These are phyloP conservation scores for Aspergillus fumigatiaffinis DNA, from an alignment of 2,329 filamentous ascomycete species.

Conservation along the genomic window DNA sequence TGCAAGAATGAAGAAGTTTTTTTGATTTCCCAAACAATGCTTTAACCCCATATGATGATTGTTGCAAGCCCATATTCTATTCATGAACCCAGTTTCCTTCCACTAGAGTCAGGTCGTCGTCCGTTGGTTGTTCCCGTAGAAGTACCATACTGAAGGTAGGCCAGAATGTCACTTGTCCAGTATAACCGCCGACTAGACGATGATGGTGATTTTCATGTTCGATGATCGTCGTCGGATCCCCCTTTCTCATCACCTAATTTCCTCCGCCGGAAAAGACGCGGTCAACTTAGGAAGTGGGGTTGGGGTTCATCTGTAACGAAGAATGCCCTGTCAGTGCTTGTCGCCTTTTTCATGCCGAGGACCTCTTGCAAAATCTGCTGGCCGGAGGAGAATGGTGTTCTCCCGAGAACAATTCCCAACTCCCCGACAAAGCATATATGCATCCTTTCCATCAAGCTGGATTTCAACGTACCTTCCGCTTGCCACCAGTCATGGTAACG, in stretches of 20 bases:
- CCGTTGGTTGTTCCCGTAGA: neutral
- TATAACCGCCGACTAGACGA: neutral
- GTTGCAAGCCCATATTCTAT: constrained; percentile 2
- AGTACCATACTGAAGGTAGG: neutral
- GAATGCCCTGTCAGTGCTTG: constrained; percentile 7
- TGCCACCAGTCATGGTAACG: constrained; percentile 94
- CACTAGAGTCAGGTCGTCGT: neutral
- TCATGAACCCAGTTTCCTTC: constrained; percentile 1
- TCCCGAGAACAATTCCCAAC: neutral
- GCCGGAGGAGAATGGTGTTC: neutral
- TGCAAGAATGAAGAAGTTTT: neutral
- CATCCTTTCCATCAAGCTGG: neutral
- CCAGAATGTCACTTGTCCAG: neutral
- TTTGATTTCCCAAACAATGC: neutral
- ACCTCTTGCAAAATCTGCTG: neutral
- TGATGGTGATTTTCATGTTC: constrained; percentile 1
- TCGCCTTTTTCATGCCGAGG: neutral
- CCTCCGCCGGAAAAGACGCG: constrained; percentile 4
- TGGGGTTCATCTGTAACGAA: constrained; percentile 73
- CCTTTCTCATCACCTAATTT: constrained; percentile 4
- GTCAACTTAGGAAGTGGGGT: constrained; percentile 65
- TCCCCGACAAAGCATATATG: neutral
- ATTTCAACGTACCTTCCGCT: constrained; percentile 76
- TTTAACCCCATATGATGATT: neutral
- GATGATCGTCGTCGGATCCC: neutral